A percentile compares a stretch with the other conserved stretches of the same genome.
Conservation (phyloP, 805 yeast genomes). For the Ogataea minuta region DNA sequence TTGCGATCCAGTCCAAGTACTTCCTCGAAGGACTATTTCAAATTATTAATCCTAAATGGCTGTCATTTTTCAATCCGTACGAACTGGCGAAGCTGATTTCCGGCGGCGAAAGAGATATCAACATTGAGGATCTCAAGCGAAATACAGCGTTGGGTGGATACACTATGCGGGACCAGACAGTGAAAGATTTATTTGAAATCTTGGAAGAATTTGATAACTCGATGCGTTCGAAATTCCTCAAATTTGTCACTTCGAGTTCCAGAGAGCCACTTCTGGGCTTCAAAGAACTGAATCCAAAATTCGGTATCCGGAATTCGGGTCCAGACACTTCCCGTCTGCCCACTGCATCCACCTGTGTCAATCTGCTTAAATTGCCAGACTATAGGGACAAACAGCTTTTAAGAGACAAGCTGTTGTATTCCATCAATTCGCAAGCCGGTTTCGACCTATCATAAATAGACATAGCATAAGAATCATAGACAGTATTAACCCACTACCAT, state of each 20-base stretch:
- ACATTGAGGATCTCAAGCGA: constrained; percentile 62
- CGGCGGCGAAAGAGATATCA: constrained; percentile 70
- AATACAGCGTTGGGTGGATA: constrained; percentile 71
- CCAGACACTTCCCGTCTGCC: constrained; percentile 60
- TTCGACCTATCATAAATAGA: constrained; percentile 65
- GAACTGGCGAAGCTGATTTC: constrained; percentile 85
- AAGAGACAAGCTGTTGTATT: constrained; percentile 64
- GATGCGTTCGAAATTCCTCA: constrained; percentile 66
- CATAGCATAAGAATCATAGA: constrained; percentile 1
- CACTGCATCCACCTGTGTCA: constrained; percentile 91
- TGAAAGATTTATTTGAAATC: constrained; percentile 70
- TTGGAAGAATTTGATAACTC: constrained; percentile 61
- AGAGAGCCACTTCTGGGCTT: constrained; percentile 92
- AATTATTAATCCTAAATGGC: constrained; percentile 71
- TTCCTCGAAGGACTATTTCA: constrained; percentile 71
- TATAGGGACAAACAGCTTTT: constrained; percentile 61
- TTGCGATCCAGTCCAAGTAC: constrained; percentile 55
- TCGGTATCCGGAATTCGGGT: constrained; percentile 77
- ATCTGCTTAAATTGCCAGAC: constrained; percentile 81
- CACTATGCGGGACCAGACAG: constrained; percentile 52
- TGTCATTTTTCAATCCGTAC: constrained; percentile 76
- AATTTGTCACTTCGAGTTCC: constrained; percentile 90
- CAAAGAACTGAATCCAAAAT: constrained; percentile 64
- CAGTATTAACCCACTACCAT: background rate
- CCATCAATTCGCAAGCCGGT: constrained; percentile 81